Base-by-base conservation (phyloP, 2,329 filamentous ascomycete genomes). In the Pseudocercospora macadamiae region DNA sequence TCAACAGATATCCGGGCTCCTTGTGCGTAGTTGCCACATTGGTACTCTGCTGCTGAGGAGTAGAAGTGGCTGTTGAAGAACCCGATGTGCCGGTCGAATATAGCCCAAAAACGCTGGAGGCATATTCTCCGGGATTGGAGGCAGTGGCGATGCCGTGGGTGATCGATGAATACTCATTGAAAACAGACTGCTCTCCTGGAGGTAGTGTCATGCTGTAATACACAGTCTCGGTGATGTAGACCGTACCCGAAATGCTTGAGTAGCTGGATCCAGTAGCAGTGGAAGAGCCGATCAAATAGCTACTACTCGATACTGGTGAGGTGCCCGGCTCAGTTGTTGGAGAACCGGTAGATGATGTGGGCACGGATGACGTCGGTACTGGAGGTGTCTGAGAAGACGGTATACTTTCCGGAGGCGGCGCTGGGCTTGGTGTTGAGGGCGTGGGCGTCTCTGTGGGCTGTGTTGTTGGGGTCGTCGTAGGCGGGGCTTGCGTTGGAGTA, bases 131-230 rank as follows among this genome's bases (percentile, higher is more conserved):
- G 2, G 47, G 37, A 19, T 57, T 34, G 18, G 55, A 26, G n/a
- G 32, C 51, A 0, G 49, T 54, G 2, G 48, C 16, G 25, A 45
- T 30, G n/a, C 55, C 55, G 7, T 12, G 6, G 4, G 25, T 16
- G n/a, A 52, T 30, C 3, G 7, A 10, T 2, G 26, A 23, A 9
- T 44, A 10, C 5, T 12, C 51, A 14, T 49, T 16, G 6, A 59
- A 45, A 1, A 54, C 3, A 6, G 42, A 18, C 28, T 54, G 57
- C 16, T 51, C 36, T 2, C n/a, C 39, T 44, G 48, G 48, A 8
- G 36, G 10, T 3, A 51, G n/a, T 2, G 52, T 30, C 48, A 56
- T 55, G 48, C 57, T 60, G 54, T 60, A 60, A 28, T 52, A 60
- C 16, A 60, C 57, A 0, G 57, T 60, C 6, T 60, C 32, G 12